Conservation (phyloP, 768 basidiomycete species). For the Leccinum ochraceum region DNA sequence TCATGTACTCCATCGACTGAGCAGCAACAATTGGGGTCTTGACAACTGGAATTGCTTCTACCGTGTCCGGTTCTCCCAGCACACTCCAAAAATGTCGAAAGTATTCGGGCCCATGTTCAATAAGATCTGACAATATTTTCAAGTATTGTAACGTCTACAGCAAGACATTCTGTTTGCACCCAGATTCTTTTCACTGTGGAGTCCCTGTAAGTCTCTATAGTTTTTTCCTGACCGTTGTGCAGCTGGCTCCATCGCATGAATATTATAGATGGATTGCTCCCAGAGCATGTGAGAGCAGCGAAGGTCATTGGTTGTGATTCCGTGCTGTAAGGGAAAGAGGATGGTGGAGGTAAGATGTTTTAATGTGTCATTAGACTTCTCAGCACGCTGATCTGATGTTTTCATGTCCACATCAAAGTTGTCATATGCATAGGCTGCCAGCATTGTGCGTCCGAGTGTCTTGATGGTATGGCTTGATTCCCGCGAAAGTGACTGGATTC, state of each 20-base stretch:
- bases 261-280: not conserved
- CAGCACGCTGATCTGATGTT: not conserved
- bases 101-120: not conserved
- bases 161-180: too few species aligned
- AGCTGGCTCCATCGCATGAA: too few species aligned
- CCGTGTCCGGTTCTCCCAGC: not conserved
- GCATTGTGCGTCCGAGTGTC: not conserved
- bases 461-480: not conserved
- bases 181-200: not conserved
- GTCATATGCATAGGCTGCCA: conserved; percentile 5
- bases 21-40: conserved; percentile 3
- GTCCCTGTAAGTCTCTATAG: not conserved
- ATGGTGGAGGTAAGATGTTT: not conserved
- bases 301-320: not conserved
- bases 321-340: not conserved
- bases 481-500: not conserved
- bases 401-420: conserved; percentile 7
- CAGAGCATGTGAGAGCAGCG: not conserved
- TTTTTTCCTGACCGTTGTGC: not conserved
- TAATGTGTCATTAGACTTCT: not conserved
- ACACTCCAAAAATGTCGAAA: not conserved
- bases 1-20: not conserved
- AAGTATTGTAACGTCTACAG: not conserved
- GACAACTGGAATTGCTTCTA: not conserved
- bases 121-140: not conserved